These are phyloP conservation scores for Trichomonascaceae sp. DNA, from an alignment of 1,139 yeast genomes.

Conservation along the genomic window DNA sequence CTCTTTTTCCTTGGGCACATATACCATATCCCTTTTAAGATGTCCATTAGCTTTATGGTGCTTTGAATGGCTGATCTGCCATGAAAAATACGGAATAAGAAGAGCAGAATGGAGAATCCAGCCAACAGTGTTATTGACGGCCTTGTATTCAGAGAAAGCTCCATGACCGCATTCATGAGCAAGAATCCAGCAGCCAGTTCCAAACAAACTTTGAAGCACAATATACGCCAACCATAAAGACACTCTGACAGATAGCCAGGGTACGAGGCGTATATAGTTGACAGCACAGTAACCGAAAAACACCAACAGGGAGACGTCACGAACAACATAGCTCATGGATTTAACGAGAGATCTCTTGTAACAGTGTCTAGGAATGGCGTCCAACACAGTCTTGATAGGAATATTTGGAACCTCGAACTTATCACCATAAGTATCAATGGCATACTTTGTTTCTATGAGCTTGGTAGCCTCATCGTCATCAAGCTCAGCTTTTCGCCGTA, in stretches of 20 bases:
- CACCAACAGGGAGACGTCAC: constrained; percentile 54
- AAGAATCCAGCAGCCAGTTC: constrained; percentile 78
- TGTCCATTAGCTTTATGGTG: constrained; percentile 90
- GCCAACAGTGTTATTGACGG: constrained; percentile 69
- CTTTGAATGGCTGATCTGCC: constrained; percentile 78
- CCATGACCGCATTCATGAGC: constrained; percentile 92
- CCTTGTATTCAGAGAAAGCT: constrained; percentile 67
- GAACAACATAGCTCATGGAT: constrained; percentile 56
- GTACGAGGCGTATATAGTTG: constrained; percentile 48
- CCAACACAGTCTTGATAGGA: constrained; percentile 65
- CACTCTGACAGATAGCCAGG: constrained; percentile 42
- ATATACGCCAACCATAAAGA: constrained; percentile 56
- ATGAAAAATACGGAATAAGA: constrained; percentile 78
- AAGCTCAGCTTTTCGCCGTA: constrained; percentile 23
- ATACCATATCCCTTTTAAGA: constrained; percentile 74
- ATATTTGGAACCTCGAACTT: constrained; percentile 67
- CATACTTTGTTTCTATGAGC: constrained; percentile 12
- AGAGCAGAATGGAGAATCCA: constrained; percentile 77
- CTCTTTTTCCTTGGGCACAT: constrained; percentile 64
- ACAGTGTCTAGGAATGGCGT: constrained; percentile 70
- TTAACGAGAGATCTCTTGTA: constrained; percentile 56
- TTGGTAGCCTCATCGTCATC: constrained; percentile 14
- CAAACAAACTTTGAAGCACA: constrained; percentile 55
- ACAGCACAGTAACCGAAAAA: constrained; percentile 49
- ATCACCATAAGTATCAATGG: constrained; percentile 54